Base-by-base conservation (phyloP, 495 filamentous ascomycete genomes). In the Parathielavia hyrcaniae region DNA sequence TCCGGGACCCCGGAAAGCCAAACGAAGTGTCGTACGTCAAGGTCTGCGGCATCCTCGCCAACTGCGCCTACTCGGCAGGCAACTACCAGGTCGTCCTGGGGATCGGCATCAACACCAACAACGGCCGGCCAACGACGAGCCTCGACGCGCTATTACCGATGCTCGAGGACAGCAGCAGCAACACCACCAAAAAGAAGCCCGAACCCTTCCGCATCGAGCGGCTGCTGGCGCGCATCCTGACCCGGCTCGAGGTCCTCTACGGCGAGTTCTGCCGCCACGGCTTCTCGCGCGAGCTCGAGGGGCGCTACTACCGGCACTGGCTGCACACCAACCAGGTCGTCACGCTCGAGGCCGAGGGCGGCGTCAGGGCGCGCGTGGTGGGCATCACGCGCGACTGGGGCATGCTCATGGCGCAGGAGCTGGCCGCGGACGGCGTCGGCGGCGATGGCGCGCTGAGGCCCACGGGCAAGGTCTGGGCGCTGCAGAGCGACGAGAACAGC, bases 401-500 rank as follows among this genome's bases (percentile, higher is more conserved):
- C 2, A 74, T 97, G 63, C 68, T 99, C 61, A 77, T 83, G 55
- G 92, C 84, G 1, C 86, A 95, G 69, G 93, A 96, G 75, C 63
- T 96, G 50, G 83, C 80, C 4, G 83, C 75, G 75, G 80, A 86
- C 44, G 89, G 88, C 62, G 60, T 64, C 35, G 63, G 64, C 9
- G n/a, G n/a, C n/a, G n/a, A n/a, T n/a, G 65, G 65, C 7, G 61
- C 57, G 12, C 45, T 61, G 58, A 71, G 83, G 58, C 69, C 75
- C 1, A 97, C 89, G 11, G 91, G 92, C 1, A 86, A 81, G 69
- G 76, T 87, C 44, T 91, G 84, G 79, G 82, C 86, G 67, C 73
- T 98, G 71, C 91, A 97, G 75, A 97, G 88, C 70, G 93, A 99
- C 65, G 90, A 90, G 66, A 99, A 99, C 65, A 96, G 90, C 73